Percentiles rank a stretch among this genome's conserved stretches.
Evolutionary conservation across 345 rosid species (phyloP).

Genomic region (Aurinia saxatilis): DNA sequence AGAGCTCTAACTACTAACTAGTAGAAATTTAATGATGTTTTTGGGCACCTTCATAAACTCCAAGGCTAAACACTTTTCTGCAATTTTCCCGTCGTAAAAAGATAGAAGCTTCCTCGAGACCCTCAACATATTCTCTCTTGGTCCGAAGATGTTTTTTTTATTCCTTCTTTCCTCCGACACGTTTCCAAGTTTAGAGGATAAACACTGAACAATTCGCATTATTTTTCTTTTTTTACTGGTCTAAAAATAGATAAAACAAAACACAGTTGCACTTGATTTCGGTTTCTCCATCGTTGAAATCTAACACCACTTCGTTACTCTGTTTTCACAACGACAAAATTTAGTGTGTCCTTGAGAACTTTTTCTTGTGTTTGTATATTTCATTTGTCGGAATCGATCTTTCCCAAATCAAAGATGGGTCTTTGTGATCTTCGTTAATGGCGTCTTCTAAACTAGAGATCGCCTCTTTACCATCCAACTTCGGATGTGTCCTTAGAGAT

Average conservation of each 20-base stretch:
- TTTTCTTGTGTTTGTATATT: not conserved
- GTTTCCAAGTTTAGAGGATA: conserved; percentile 17
- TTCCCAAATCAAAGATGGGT: conserved; percentile 10
- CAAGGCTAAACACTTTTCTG: not conserved
- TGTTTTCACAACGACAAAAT: conserved; percentile 17
- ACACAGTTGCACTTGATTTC: conserved; percentile 15
- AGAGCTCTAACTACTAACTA: conserved; percentile 2
- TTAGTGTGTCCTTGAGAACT: conserved; percentile 6
- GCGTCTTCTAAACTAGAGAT: conserved; percentile 57
- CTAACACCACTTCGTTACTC: conserved; percentile 18
- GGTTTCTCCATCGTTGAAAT: conserved; percentile 16
- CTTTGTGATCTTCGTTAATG: conserved; percentile 32
- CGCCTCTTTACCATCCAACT: conserved; percentile 41
- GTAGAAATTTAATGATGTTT: not conserved
- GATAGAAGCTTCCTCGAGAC: too few species aligned
- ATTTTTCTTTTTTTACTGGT: not conserved
- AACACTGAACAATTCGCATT: not conserved
- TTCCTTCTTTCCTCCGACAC: conserved; percentile 18
- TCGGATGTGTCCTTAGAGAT: conserved; percentile 56
- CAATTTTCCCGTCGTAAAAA: not conserved
- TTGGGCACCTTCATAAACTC: not conserved
- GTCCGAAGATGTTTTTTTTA: conserved; percentile 1
- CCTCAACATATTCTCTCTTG: not conserved
- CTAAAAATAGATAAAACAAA: conserved; percentile 5
- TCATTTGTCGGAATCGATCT: not conserved